Percentiles rank a stretch among this genome's conserved stretches.
These are phyloP conservation scores for Colletotrichum zoysiae DNA, from an alignment of 2,329 filamentous ascomycete genomes.

Conservation along the genomic window DNA sequence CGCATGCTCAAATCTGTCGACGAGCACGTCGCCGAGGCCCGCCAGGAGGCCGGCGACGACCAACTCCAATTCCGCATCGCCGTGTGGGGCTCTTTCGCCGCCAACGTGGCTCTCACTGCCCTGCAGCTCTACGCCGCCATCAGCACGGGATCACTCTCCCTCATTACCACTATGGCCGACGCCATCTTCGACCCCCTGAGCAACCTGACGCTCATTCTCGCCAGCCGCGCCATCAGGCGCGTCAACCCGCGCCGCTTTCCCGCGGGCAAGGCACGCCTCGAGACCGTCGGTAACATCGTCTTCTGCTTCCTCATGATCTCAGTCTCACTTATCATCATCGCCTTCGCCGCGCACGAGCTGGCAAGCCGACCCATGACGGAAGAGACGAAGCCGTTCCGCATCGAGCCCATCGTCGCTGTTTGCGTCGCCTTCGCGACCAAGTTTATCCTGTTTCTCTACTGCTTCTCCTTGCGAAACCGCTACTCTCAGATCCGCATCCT, in stretches of 20 bases:
- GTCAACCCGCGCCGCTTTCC: conserved; percentile 91
- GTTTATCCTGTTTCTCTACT: conserved; percentile 88
- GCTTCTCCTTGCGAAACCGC: conserved; percentile 88
- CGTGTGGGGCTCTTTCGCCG: conserved; percentile 76
- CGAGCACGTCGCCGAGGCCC: conserved; percentile 86
- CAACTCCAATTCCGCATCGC: conserved; percentile 80
- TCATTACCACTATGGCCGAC: conserved; percentile 99
- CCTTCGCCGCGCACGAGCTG: conserved; percentile 84
- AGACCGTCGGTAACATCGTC: conserved; percentile 94
- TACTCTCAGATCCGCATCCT: conserved; percentile 93
- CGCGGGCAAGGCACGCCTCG: conserved; percentile 91
- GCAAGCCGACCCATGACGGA: conserved; percentile 56
- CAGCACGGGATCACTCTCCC: conserved; percentile 86
- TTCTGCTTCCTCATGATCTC: conserved; percentile 97
- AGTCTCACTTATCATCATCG: conserved; percentile 92
- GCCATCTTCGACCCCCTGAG: conserved; percentile 92
- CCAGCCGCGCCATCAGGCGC: conserved; percentile 85
- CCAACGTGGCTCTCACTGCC: conserved; percentile 82
- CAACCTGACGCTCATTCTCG: conserved; percentile 88
- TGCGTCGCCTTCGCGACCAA: conserved; percentile 87
- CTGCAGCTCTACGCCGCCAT: conserved; percentile 92
- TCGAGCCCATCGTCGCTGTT: conserved; percentile 89
- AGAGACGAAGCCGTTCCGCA: conserved; percentile 75
- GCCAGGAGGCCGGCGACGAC: conserved; percentile 83
- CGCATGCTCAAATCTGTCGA: conserved; percentile 92